phyloP scores from a whole-genome alignment of 2,329 filamentous ascomycete genomes.

The Rutstroemia sp. region DNA sequence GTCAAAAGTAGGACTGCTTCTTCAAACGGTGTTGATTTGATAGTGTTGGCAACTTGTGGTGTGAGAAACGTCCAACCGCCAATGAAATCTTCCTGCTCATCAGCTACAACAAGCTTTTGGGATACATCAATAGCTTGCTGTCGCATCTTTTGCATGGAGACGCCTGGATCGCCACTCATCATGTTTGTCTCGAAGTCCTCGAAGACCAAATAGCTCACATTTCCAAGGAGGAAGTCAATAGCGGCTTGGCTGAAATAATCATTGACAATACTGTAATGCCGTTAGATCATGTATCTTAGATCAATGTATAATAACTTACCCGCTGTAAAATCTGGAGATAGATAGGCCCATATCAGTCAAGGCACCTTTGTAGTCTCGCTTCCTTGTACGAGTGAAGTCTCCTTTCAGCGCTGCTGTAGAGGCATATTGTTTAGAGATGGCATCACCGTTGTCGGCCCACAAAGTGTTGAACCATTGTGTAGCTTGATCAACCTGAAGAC shows the following conservation, averaged over 20 bases:
- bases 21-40: constrained; percentile 67
- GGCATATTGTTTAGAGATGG: constrained; percentile 91
- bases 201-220: constrained; percentile 77
- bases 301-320: not conserved
- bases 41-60: constrained; percentile 62
- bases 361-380: constrained; percentile 84
- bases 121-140: constrained; percentile 87
- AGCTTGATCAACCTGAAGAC: constrained; percentile 65
- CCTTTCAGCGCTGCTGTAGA: constrained; percentile 94
- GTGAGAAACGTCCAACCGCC: constrained; percentile 85
- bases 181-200: constrained; percentile 92
- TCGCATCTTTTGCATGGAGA: constrained; percentile 76
- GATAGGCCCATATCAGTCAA: constrained; percentile 87
- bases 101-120: constrained; percentile 76
- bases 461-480: constrained; percentile 76
- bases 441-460: constrained; percentile 97
- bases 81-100: constrained; percentile 76
- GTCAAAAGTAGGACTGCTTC: constrained; percentile 86
- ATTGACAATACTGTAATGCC: constrained; percentile 71
- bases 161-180: constrained; percentile 85
- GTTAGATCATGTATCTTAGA: constrained; percentile 5
- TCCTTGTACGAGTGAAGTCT: constrained; percentile 87
- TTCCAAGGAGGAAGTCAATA: constrained; percentile 89
- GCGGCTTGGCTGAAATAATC: constrained; percentile 95
- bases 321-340: constrained; percentile 56